These are phyloP conservation scores for Acacia concinna DNA, from an alignment of 331 rosid species.

Conservation along the genomic window DNA sequence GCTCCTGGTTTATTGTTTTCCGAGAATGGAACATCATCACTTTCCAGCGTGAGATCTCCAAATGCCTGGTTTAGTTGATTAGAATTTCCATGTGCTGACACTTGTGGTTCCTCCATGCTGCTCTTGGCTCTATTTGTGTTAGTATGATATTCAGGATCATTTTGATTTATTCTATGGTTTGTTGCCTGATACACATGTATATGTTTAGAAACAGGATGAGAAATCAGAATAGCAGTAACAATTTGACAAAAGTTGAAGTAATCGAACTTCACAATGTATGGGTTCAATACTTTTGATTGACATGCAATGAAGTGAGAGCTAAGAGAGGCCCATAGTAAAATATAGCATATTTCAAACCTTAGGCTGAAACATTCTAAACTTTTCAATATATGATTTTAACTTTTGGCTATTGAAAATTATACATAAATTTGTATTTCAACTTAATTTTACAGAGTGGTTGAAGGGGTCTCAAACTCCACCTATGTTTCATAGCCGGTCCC, in stretches of 20 bases:
- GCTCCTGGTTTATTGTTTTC: conserved; percentile 61
- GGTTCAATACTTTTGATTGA: background rate
- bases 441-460: background rate
- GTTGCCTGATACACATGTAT: conserved; percentile 49
- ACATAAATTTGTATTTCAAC: background rate
- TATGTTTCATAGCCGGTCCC: too few species aligned
- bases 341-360: background rate
- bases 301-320: background rate
- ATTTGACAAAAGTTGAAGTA: background rate
- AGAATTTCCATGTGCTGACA: conserved; percentile 50
- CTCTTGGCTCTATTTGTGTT: conserved; percentile 48
- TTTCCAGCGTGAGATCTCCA: conserved; percentile 49
- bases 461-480: background rate
- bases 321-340: background rate
- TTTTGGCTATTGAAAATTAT: background rate
- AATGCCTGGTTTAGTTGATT: conserved; percentile 46
- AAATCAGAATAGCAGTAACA: conserved; percentile 13
- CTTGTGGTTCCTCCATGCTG: conserved; percentile 47
- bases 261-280: background rate
- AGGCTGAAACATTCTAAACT: background rate
- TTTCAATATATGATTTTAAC: background rate
- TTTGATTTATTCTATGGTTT: conserved; percentile 48
- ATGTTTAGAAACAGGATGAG: background rate
- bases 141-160: conserved; percentile 45
- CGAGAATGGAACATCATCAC: conserved; percentile 41